Evolutionary conservation across 1,139 yeast species (phyloP).

Genomic region (Taphrina flavorubra): DNA sequence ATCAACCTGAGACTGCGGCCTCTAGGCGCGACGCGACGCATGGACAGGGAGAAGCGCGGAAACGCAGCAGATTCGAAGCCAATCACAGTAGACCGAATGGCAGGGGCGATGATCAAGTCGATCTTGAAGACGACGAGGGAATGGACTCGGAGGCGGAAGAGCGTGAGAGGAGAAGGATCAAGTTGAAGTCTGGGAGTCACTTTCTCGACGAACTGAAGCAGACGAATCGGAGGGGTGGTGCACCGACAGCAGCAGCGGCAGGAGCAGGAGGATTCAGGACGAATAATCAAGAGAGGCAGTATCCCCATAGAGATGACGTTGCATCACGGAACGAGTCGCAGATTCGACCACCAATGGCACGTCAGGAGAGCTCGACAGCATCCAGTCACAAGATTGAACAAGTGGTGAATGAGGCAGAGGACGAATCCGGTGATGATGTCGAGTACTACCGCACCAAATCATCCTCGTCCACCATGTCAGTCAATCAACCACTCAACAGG

Average conservation of each 20-base stretch:
- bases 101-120: constrained; percentile 19
- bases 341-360: not conserved
- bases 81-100: not conserved
- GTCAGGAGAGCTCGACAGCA: not conserved
- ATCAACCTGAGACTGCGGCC: not conserved
- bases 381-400: not conserved
- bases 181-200: constrained; percentile 41
- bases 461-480: not conserved
- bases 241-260: not conserved
- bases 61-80: not conserved
- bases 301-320: not conserved
- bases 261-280: too few species aligned
- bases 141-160: constrained; percentile 43
- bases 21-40: not conserved
- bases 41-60: not conserved
- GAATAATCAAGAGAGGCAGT: not conserved
- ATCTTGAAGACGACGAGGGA: not conserved
- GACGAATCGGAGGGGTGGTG: constrained; percentile 10
- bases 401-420: constrained; percentile 7
- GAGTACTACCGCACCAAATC: constrained; percentile 10
- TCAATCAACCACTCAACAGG: not conserved
- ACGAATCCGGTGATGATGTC: constrained; percentile 19
- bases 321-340: not conserved
- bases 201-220: constrained; percentile 31
- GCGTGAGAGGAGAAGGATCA: constrained; percentile 28